A percentile compares a stretch with the other conserved stretches of the same genome.
Conservation (phyloP, 2,329 filamentous ascomycete genomes). For the Beauveria pseudobassiana region DNA sequence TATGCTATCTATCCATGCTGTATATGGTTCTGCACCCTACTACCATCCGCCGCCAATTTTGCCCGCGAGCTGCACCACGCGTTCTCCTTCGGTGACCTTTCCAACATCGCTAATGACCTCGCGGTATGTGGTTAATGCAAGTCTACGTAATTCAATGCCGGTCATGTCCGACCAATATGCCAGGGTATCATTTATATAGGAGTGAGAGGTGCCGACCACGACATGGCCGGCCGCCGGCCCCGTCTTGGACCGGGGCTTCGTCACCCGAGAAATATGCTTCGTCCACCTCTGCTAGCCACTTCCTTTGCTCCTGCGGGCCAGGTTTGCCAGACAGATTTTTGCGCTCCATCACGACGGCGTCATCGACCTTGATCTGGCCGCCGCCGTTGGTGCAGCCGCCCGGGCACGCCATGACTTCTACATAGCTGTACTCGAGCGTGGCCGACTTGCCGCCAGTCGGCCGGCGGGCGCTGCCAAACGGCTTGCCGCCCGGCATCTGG, state of each 20-base stretch:
- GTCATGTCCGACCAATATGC: slow-evolving; percentile 70
- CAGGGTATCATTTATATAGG: slow-evolving; percentile 60
- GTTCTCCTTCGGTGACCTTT: slow-evolving; percentile 67
- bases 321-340: slow-evolving; percentile 46
- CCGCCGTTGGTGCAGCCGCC: slow-evolving; percentile 98
- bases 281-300: slow-evolving; percentile 74
- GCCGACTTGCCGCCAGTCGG: slow-evolving; percentile 33
- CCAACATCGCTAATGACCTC: slow-evolving; percentile 94
- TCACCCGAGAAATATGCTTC: slow-evolving; percentile 84
- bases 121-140: slow-evolving; percentile 82
- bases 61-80: slow-evolving; percentile 79
- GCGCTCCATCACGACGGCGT: slow-evolving; percentile 53
- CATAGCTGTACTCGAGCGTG: slow-evolving; percentile 71
- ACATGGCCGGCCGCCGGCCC: slow-evolving; percentile 28
- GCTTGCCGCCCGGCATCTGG: slow-evolving; percentile 72
- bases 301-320: slow-evolving; percentile 73
- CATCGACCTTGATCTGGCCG: slow-evolving; percentile 87
- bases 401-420: slow-evolving; percentile 98
- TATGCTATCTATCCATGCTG: slow-evolving; percentile 17
- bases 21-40: slow-evolving; percentile 13
- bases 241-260: slow-evolving; percentile 35
- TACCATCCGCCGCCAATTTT: slow-evolving; percentile 94
- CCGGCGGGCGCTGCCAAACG: slow-evolving; percentile 47
- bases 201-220: slow-evolving; percentile 59
- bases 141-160: slow-evolving; percentile 59